Evolutionary conservation across 306 rosid genomes (phyloP).

Genomic region (Dicorynia guianensis): DNA sequence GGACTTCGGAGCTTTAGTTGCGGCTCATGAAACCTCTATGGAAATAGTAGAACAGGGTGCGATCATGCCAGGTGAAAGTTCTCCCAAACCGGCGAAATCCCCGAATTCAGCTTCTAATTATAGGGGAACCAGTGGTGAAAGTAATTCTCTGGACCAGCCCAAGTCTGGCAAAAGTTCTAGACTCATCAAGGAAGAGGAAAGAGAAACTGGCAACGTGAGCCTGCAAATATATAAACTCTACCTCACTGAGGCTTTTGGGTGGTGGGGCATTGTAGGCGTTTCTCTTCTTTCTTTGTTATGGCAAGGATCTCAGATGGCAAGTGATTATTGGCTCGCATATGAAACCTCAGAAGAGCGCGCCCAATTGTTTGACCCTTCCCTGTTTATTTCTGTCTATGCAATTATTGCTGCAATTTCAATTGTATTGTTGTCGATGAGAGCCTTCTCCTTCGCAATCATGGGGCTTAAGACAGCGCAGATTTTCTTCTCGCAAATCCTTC

Average conservation of each 20-base stretch:
- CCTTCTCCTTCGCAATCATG: conserved; percentile 45
- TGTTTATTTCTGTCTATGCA: conserved; percentile 66
- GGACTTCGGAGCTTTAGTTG: conserved; percentile 72
- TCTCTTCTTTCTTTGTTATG: conserved; percentile 54
- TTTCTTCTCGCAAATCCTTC: conserved; percentile 68
- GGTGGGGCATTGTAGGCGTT: conserved; percentile 70
- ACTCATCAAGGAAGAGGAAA: conserved; percentile 84
- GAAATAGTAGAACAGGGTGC: conserved; percentile 68
- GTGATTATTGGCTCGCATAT: conserved; percentile 84
- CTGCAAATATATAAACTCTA: conserved; percentile 66
- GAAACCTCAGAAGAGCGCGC: conserved; percentile 71
- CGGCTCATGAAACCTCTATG: conserved; percentile 85
- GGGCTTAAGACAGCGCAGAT: conserved; percentile 70
- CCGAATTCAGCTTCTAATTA: conserved; percentile 33
- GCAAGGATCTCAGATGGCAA: conserved; percentile 69
- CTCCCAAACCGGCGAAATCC: conserved; percentile 39
- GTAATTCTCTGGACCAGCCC: conserved; percentile 49
- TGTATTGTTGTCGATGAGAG: conserved; percentile 46
- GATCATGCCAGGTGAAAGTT: conserved; percentile 35
- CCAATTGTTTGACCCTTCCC: conserved; percentile 51
- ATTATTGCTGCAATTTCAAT: conserved; percentile 50
- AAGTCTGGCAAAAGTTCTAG: conserved; percentile 55
- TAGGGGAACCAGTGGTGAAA: conserved; percentile 51
- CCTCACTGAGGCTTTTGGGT: conserved; percentile 79
- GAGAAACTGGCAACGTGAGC: conserved; percentile 77